Conservation (phyloP, 257 asterid species). For the Phtheirospermum japonicum region DNA sequence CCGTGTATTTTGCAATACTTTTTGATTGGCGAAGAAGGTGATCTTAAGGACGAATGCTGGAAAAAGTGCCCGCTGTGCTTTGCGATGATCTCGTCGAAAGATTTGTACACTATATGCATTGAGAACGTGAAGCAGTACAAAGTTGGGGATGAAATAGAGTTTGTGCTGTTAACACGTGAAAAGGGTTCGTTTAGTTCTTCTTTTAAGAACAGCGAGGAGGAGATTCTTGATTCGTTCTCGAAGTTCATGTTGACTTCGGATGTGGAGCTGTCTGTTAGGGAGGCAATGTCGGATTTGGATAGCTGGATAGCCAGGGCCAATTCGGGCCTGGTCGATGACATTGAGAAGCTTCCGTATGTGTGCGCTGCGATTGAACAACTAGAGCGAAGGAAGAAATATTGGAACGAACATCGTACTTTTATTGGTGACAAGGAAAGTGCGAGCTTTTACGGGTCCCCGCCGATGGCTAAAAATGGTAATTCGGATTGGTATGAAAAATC, state of each 20-base stretch:
- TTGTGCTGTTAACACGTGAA: slow-evolving; percentile 69
- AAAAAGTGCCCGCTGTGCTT: slow-evolving; percentile 92
- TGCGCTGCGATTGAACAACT: slow-evolving; percentile 83
- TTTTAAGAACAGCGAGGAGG: slow-evolving; percentile 50
- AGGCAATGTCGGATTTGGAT: slow-evolving; percentile 81
- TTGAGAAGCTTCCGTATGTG: slow-evolving; percentile 87
- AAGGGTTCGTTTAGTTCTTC: slow-evolving; percentile 65
- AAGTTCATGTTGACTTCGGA: slow-evolving; percentile 88
- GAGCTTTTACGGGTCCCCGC: slow-evolving; percentile 38
- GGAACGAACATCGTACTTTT: slow-evolving; percentile 59
- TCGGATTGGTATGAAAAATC: slow-evolving; percentile 32
- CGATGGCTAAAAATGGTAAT: slow-evolving; percentile 30
- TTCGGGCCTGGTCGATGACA: slow-evolving; percentile 91
- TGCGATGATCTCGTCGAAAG: slow-evolving; percentile 79
- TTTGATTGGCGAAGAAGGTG: slow-evolving; percentile 49
- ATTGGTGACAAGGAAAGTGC: slow-evolving; percentile 30
- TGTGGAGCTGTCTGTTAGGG: slow-evolving; percentile 76
- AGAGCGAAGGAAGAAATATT: slow-evolving; percentile 66
- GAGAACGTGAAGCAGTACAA: slow-evolving; percentile 64
- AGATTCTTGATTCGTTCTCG: slow-evolving; percentile 57
- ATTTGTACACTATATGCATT: slow-evolving; percentile 62
- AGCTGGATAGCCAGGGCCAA: slow-evolving; percentile 93
- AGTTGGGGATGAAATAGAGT: slow-evolving; percentile 61
- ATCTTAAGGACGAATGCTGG: slow-evolving; percentile 55
- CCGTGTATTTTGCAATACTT: slow-evolving; percentile 87